Conservation (phyloP, 306 rosid genomes). For the Chamaecrista fasciculata region DNA sequence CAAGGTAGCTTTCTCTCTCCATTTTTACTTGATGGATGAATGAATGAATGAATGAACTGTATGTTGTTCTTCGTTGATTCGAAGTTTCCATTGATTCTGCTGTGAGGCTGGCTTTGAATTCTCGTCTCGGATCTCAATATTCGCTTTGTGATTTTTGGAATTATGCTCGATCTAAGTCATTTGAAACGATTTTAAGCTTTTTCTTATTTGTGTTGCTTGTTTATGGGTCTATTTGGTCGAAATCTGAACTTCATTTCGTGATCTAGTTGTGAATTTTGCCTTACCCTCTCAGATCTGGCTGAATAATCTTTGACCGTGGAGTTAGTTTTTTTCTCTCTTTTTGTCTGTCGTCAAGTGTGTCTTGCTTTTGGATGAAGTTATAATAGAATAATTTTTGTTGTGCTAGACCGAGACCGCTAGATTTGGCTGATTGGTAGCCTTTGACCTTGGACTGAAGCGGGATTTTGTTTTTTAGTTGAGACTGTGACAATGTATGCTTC, state of each 20-base stretch:
- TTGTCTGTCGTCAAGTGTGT: neutral
- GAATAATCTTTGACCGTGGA: no score
- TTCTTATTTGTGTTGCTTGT: neutral
- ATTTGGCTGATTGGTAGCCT: neutral
- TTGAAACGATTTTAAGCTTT: neutral
- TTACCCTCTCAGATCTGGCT: slow-evolving; percentile 30
- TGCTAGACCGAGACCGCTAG: neutral
- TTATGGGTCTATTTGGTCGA: neutral
- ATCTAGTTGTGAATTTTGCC: neutral
- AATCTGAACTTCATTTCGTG: neutral
- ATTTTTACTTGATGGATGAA: no score
- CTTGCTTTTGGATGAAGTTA: neutral
- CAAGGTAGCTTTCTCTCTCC: slow-evolving; percentile 30
- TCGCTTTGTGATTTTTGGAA: slow-evolving; percentile 4
- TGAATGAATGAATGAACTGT: no score
- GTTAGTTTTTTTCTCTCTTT: no score
- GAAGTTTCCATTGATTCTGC: no score
- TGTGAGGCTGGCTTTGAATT: no score
- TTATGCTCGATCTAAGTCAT: neutral
- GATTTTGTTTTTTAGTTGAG: neutral
- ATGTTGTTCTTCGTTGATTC: neutral
- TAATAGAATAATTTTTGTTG: neutral
- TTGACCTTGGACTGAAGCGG: neutral
- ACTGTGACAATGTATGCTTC: no score
- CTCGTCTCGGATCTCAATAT: neutral